Base-by-base conservation (phyloP, 805 yeast genomes). In the Lipomyces oligophaga region DNA sequence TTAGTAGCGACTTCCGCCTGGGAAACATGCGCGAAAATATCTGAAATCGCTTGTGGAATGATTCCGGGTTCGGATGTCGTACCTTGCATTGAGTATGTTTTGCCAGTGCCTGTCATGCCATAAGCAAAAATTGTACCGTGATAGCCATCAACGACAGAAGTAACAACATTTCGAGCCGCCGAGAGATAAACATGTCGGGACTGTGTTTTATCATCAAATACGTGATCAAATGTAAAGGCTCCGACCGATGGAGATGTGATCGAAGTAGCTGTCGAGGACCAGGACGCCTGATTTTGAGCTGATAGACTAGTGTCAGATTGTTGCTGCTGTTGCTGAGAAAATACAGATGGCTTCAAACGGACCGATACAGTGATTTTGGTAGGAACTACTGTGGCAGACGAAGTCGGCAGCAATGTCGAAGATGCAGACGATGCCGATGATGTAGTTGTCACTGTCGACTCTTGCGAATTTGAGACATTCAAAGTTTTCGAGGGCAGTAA, bases 101-200 rank as follows among this genome's bases (percentile, higher is more conserved):
- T 87, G 8, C 96, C 96, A 1, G 94, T 83, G 0, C 96, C 96
- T 0, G 96, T 87, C 87, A 85, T 85, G 28, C 96, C 96, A 60
- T 87, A 87, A 0, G 97, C 97, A 63, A 90, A 87, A 0, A 89
- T 79, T 0, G 96, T 88, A 13, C 89, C 60, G 33, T 57, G 57
- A 64, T 68, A 89, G 0, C 96, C 96, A 13, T 80, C 80, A 58
- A 74, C 73, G 52, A 77, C 79, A 62, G 73, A 77, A 53, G 61
- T 68, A 31, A 74, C 80, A 64, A 75, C 73, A 28, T 71, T 78
- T 56, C 60, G 72, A 38, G 78, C 94, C 39, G 72, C 69, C 11
- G 64, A 63, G 16, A 67, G 67, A 63, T 85, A 90, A 1, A 90
- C 85, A 18, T 76, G 74, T 3, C 60, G 52, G 24, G 75, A 61